A percentile compares a stretch with the other conserved stretches of the same genome.
These are phyloP conservation scores for Adansonia rubrostipa DNA, from an alignment of 441 rosid genomes.

Conservation along the genomic window DNA sequence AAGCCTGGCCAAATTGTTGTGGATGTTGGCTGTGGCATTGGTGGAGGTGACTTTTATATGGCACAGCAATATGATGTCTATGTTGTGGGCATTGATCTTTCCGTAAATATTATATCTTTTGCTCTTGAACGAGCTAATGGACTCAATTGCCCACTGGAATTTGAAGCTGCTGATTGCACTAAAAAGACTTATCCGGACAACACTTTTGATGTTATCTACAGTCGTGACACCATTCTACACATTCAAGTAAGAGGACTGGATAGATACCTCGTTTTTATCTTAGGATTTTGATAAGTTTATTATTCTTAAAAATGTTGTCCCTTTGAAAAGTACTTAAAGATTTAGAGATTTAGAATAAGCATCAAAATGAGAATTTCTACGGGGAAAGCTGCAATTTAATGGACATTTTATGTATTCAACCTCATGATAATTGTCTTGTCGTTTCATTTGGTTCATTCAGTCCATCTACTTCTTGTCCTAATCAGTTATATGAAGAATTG, in stretches of 20 bases:
- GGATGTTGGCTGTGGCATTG: conserved; percentile 99
- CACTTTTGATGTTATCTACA: conserved; percentile 87
- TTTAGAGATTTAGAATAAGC: not conserved
- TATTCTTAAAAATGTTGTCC: not conserved
- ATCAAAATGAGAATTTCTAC: not conserved
- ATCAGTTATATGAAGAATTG: not conserved
- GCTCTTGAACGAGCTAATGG: conserved; percentile 95
- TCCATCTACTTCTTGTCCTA: not conserved
- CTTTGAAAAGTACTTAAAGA: not conserved
- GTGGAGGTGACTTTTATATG: conserved; percentile 62
- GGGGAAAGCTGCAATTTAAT: not conserved
- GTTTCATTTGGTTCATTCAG: not conserved
- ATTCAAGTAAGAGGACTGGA: conserved; percentile 37
- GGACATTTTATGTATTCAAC: not conserved
- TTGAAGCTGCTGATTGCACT: conserved; percentile 98
- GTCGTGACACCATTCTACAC: conserved; percentile 96
- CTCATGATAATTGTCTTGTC: not conserved
- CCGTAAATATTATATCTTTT: conserved; percentile 90
- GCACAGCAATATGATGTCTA: conserved; percentile 28
- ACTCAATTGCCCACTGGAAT: conserved; percentile 81
- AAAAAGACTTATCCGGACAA: conserved; percentile 73
- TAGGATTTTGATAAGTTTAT: not conserved
- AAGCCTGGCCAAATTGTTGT: conserved; percentile 92
- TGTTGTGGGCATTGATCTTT: conserved; percentile 93
- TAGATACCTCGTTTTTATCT: not conserved